Percentiles rank a stretch among this genome's conserved stretches.
Conservation (phyloP, 139 green algal genomes). For the Auxenochlorella pyrenoidosa region DNA sequence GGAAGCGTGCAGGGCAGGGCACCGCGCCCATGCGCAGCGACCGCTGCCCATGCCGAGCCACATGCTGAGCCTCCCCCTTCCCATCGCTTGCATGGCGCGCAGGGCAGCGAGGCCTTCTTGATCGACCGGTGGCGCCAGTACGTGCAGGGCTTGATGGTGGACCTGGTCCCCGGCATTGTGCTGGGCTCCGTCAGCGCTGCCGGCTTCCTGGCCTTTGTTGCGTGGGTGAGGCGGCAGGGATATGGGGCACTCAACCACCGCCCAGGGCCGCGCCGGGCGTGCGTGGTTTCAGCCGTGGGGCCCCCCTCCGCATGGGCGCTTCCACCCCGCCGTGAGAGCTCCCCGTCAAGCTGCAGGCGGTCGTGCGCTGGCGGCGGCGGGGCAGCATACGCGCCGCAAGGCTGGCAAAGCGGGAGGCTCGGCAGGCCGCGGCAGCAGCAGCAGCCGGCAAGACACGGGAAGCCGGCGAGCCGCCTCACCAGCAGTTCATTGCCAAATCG, state of each 20-base stretch:
- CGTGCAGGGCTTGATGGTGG: conserved; percentile 3
- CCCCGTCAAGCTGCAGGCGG: neutral
- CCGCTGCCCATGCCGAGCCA: too few species aligned
- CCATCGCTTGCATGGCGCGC: neutral
- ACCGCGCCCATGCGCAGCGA: too few species aligned
- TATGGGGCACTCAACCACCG: too few species aligned
- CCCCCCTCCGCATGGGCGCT: neutral
- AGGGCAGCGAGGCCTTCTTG: neutral
- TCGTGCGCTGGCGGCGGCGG: neutral
- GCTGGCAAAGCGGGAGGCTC: neutral
- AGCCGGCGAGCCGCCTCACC: neutral
- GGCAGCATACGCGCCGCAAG: neutral
- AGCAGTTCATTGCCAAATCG: neutral
- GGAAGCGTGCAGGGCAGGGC: too few species aligned
- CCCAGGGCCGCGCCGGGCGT: too few species aligned
- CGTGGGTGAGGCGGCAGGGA: neutral
- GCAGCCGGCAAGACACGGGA: neutral
- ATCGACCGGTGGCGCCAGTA: neutral
- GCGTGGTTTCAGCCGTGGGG: too few species aligned
- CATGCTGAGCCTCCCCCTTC: neutral
- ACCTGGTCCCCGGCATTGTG: conserved; percentile 7
- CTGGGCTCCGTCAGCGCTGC: neutral
- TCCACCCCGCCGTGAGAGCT: too few species aligned
- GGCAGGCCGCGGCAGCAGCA: neutral
- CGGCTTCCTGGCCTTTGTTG: neutral